Evolutionary conservation across 192 early-diverging fungal species (phyloP).

Genomic region (Coemansia sp.): DNA sequence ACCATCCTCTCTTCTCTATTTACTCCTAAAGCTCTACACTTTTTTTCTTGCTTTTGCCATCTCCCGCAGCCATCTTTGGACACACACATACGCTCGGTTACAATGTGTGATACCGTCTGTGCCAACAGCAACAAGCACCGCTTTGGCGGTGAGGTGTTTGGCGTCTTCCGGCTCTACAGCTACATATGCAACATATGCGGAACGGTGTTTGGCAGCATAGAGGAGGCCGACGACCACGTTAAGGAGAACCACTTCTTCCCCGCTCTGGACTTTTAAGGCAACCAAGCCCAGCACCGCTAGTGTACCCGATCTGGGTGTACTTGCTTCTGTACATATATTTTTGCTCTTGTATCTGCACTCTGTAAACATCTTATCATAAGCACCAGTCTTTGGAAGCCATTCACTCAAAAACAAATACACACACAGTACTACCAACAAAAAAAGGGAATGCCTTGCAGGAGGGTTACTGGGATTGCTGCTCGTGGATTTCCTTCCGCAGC

Average conservation of each 20-base stretch:
- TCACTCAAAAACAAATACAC: not conserved
- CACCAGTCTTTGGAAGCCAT: not conserved
- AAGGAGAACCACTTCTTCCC: conserved; percentile 52
- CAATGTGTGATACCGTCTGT: conserved; percentile 21
- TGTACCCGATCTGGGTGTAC: not conserved
- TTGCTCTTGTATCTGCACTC: not conserved
- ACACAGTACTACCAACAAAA: not conserved
- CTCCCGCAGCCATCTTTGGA: not conserved
- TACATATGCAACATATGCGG: conserved; percentile 51
- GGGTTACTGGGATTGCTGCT: conserved; percentile 17
- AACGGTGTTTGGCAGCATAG: conserved; percentile 20
- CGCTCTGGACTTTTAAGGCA: conserved; percentile 27
- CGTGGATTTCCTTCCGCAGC: conserved; percentile 31
- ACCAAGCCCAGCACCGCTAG: not conserved
- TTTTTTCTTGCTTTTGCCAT: not conserved
- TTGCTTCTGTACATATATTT: not conserved
- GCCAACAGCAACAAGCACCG: conserved; percentile 15
- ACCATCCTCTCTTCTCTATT: not conserved
- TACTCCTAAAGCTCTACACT: not conserved
- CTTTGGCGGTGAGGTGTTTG: conserved; percentile 15
- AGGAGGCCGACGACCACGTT: conserved; percentile 42
- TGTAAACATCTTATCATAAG: conserved; percentile 1
- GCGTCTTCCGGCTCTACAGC: conserved; percentile 31
- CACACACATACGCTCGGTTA: not conserved
- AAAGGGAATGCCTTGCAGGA: not conserved